A percentile compares a stretch with the other conserved stretches of the same genome.
These are phyloP conservation scores for Malassezia equina DNA, from an alignment of 1,284 basidiomycete genomes.

Conservation along the genomic window DNA sequence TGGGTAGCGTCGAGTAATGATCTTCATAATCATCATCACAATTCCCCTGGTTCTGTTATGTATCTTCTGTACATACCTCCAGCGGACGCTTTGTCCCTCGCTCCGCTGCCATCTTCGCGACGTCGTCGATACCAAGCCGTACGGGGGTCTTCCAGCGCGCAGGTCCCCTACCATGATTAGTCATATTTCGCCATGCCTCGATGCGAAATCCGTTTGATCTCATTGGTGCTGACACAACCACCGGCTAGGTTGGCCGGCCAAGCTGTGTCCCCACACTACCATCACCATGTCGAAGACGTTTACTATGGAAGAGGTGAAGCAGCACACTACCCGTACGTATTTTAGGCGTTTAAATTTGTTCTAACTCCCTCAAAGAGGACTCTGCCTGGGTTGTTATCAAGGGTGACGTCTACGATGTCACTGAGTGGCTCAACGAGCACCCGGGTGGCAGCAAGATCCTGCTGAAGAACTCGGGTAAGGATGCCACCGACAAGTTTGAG, in stretches of 20 bases:
- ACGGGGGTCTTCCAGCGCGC: neutral
- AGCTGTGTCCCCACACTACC: neutral
- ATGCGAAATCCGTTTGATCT: neutral
- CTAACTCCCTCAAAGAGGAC: conserved; percentile 22
- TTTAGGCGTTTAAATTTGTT: neutral
- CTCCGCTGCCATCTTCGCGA: neutral
- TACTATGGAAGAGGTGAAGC: conserved; percentile 15
- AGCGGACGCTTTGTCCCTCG: conserved; percentile 8
- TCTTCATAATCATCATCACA: conserved; percentile 2
- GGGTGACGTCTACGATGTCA: conserved; percentile 46
- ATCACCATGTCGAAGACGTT: conserved; percentile 11
- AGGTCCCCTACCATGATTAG: neutral
- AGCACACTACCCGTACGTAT: conserved; percentile 16
- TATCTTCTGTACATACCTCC: neutral
- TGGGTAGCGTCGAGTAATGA: neutral
- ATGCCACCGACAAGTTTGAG: conserved; percentile 43
- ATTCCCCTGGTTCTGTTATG: neutral
- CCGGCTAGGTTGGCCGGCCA: neutral
- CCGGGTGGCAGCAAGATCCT: conserved; percentile 47
- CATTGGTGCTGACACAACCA: neutral
- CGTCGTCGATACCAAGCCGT: neutral
- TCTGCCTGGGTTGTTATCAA: conserved; percentile 45
- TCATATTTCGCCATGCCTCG: neutral
- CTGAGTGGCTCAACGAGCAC: conserved; percentile 46
- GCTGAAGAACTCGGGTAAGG: conserved; percentile 44